These are phyloP conservation scores for Silene coronaria DNA, from an alignment of 179 eudicot genomes.

Conservation along the genomic window DNA sequence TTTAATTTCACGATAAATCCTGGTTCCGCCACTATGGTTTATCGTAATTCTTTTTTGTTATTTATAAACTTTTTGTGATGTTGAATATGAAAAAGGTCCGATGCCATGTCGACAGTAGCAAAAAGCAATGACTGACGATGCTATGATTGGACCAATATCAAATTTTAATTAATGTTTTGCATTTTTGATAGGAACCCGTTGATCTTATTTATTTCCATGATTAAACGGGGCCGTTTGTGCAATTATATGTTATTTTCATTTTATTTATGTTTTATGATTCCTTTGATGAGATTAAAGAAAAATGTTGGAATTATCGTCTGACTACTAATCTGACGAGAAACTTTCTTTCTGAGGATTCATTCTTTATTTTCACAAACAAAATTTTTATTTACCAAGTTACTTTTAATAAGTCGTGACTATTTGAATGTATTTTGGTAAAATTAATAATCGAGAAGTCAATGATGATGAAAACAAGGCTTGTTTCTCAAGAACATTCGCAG, in stretches of 20 bases:
- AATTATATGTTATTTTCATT: conserved; percentile 13
- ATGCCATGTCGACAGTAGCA: conserved; percentile 33
- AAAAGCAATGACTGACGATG: conserved; percentile 30
- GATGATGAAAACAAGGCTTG: conserved; percentile 36
- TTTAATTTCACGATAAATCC: not conserved
- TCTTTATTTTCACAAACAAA: too few relatives aligned
- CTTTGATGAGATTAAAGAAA: conserved; percentile 16
- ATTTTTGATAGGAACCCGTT: conserved; percentile 31
- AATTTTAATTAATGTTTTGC: conserved; percentile 23
- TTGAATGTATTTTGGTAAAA: not conserved
- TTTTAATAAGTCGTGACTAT: not conserved
- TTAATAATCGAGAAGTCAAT: conserved; percentile 1
- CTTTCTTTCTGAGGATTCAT: conserved; percentile 32
- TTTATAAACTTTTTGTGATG: not conserved
- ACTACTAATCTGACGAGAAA: conserved; percentile 18
- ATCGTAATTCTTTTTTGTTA: not conserved
- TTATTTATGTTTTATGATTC: not conserved
- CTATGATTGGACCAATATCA: conserved; percentile 30
- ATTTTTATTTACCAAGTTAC: too few relatives aligned
- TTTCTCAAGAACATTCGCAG: conserved; percentile 52
- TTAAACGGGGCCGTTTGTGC: conserved; percentile 32
- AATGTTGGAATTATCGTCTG: conserved; percentile 39
- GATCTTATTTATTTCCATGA: conserved; percentile 8
- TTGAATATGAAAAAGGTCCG: conserved; percentile 12
- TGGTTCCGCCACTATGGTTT: too few relatives aligned